Conservation (phyloP, 768 basidiomycete species). For the Cantharellus cinnabarinus region DNA sequence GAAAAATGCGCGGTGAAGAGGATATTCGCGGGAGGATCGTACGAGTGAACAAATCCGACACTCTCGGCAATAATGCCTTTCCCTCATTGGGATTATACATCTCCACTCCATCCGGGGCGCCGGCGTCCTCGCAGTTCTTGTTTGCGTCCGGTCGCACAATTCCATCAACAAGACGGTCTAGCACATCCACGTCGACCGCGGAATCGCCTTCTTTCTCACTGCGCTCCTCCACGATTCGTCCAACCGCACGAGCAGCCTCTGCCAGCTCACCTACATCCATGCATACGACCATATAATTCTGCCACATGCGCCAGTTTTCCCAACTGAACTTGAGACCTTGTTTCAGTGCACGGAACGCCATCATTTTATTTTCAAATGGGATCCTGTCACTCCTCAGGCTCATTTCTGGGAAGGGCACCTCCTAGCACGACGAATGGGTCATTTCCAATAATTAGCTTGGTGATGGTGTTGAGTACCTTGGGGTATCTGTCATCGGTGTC, state of each 20-base stretch:
- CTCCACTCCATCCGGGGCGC: neutral
- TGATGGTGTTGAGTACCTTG: too few species aligned
- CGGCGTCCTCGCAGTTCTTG: slow-evolving; percentile 14
- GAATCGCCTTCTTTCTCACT: slow-evolving; percentile 27
- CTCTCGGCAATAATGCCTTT: slow-evolving; percentile 40
- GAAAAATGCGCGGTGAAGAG: slow-evolving; percentile 49
- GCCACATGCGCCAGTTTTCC: slow-evolving; percentile 97
- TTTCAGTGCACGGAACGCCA: slow-evolving; percentile 83
- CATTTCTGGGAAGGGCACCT: neutral
- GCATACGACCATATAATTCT: slow-evolving; percentile 86
- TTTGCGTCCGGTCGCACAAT: slow-evolving; percentile 31
- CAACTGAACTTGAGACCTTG: slow-evolving; percentile 70
- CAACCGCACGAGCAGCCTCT: slow-evolving; percentile 69
- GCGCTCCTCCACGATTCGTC: slow-evolving; percentile 64
- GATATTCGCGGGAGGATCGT: slow-evolving; percentile 71
- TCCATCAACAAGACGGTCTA: slow-evolving; percentile 75
- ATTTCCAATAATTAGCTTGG: too few species aligned
- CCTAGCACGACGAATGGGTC: too few species aligned
- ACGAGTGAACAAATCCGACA: slow-evolving; percentile 52
- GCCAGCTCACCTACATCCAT: slow-evolving; percentile 83
- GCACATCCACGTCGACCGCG: slow-evolving; percentile 65
- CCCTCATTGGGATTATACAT: slow-evolving; percentile 36
- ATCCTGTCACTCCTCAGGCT: slow-evolving; percentile 9
- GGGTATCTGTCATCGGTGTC: neutral
- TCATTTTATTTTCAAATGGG: slow-evolving; percentile 39